A percentile compares a stretch with the other conserved stretches of the same genome.
Conservation (phyloP, 2,329 filamentous ascomycete species). For the Calonectria ilicicola region DNA sequence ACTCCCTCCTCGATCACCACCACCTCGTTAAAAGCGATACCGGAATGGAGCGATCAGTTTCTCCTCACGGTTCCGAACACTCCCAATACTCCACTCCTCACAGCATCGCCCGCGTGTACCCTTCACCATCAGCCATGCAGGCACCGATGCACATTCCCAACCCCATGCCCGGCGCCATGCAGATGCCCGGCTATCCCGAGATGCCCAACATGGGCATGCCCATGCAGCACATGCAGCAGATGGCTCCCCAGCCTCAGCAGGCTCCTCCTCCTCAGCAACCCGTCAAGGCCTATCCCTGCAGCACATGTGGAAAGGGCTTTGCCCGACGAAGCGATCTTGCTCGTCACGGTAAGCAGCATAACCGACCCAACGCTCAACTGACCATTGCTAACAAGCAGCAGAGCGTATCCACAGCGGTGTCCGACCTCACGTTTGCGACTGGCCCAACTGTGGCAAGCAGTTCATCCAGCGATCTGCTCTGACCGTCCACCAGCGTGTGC, state of each 20-base stretch:
- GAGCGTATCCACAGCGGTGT: conserved; percentile 96
- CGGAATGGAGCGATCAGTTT: conserved; percentile 65
- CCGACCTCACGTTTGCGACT: conserved; percentile 92
- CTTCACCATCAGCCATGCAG: conserved; percentile 66
- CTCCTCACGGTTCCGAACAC: conserved; percentile 70
- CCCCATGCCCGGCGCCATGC: conserved; percentile 56
- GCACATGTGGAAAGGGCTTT: conserved; percentile 91
- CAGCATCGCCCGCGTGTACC: conserved; percentile 62
- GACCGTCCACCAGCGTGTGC: conserved; percentile 94
- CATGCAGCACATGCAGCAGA: conserved; percentile 54
- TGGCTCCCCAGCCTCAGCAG: conserved; percentile 47
- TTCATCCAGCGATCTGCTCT: conserved; percentile 97
- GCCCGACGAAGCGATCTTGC: conserved; percentile 93
- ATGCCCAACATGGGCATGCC: conserved; percentile 58
- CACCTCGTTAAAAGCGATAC: conserved; percentile 51
- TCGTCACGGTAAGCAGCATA: conserved; percentile 80
- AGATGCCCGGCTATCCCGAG: conserved; percentile 55
- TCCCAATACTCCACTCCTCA: conserved; percentile 66
- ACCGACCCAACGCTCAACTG: background rate
- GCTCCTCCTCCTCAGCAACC: conserved; percentile 51
- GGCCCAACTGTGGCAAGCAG: conserved; percentile 88
- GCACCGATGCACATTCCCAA: conserved; percentile 60
- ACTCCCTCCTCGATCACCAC: conserved; percentile 47
- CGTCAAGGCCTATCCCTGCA: conserved; percentile 85
- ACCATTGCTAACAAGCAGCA: conserved; percentile 58